Percentiles rank a stretch among this genome's conserved stretches.
These are phyloP conservation scores for Peronospora tabacina DNA, from an alignment of 352 stramenopile species.

Conservation along the genomic window DNA sequence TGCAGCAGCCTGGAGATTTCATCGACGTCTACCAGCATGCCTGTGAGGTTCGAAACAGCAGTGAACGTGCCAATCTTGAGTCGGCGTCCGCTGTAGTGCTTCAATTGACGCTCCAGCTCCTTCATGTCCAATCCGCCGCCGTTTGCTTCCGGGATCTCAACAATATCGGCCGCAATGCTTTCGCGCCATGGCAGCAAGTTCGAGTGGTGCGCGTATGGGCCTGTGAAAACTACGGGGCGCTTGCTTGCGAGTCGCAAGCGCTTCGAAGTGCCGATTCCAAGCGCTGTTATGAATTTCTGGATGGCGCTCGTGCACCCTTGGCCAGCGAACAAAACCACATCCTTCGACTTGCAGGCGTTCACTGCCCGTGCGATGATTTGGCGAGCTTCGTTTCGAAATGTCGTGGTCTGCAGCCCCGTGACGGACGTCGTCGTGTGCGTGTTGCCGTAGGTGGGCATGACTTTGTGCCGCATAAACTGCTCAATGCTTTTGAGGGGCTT, in stretches of 20 bases:
- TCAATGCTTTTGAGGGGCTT: conserved; percentile 88
- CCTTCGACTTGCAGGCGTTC: conserved; percentile 77
- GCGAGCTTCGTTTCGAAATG: conserved; percentile 92
- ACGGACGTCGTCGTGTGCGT: conserved; percentile 91
- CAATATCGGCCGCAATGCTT: conserved; percentile 61
- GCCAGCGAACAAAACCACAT: conserved; percentile 93
- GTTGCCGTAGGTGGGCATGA: conserved; percentile 94
- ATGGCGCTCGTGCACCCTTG: conserved; percentile 82
- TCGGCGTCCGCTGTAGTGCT: conserved; percentile 37
- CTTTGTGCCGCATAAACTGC: conserved; percentile 78
- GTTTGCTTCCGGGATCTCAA: conserved; percentile 56
- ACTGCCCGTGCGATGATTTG: conserved; percentile 88
- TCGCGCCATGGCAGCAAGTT: conserved; percentile 97
- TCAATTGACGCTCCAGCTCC: conserved; percentile 45
- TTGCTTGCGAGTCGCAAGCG: conserved; percentile 13
- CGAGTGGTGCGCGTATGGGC: conserved; percentile 95
- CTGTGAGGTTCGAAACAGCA: conserved; percentile 93
- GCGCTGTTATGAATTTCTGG: conserved; percentile 64
- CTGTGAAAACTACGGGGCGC: conserved; percentile 85
- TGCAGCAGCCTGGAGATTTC: conserved; percentile 87
- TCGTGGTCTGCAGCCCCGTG: conserved; percentile 78
- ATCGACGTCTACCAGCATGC: conserved; percentile 86
- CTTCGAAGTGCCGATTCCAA: conserved; percentile 41
- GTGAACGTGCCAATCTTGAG: conserved; percentile 87
- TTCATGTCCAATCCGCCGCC: conserved; percentile 50